Evolutionary conservation across 129 eudicot species (phyloP), one percentile per base, ranked within the genome.

Genomic region (Flaveria robusta): DNA sequence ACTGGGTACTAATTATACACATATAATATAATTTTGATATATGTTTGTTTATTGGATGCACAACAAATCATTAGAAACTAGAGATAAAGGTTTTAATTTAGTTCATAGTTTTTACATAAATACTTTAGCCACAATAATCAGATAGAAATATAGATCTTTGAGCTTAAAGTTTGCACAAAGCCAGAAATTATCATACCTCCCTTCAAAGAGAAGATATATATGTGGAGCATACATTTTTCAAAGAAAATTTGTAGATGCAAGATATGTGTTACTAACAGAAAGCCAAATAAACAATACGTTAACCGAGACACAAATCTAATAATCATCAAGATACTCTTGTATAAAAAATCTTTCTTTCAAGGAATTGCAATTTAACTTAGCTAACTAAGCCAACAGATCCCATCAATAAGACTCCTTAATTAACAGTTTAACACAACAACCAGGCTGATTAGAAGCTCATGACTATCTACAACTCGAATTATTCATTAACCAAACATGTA

Each of bases 1-100:
- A 22, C 68, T 43, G 19, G 24, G 26, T 76, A 66, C n/a, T 13
- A 66, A 51, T 66, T 63, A 66, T 23, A 76, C 52, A 29, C 66
- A 66, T 22, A 76, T 1, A 52, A 75, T 12, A 27, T 41, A 64
- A 1, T 37, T 66, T 39, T 29, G 9, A 8, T 19, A 37, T 39
- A 63, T 5, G 31, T 27, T 16, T 15, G 16, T 60, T 46, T 13
- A 26, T 43, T 23, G 22, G 77, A 58, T 73, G 54, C 69, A 23
- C 14, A 11, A 73, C 3, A 73, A 58, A 58, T 23, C 43, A 42
- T 39, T 23, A 41, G n/a, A 49, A 13, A 63, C 27, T 2, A 16
- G 3, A 13, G 6, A 29, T 6, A 64, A 64, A n/a, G n/a, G 46
- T 31, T 64, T 16, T 64, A 29, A 64, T 7, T 29, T 64, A 37